Base-by-base conservation (phyloP, 2,329 filamentous ascomycete species). In the Arthroderma sp. region DNA sequence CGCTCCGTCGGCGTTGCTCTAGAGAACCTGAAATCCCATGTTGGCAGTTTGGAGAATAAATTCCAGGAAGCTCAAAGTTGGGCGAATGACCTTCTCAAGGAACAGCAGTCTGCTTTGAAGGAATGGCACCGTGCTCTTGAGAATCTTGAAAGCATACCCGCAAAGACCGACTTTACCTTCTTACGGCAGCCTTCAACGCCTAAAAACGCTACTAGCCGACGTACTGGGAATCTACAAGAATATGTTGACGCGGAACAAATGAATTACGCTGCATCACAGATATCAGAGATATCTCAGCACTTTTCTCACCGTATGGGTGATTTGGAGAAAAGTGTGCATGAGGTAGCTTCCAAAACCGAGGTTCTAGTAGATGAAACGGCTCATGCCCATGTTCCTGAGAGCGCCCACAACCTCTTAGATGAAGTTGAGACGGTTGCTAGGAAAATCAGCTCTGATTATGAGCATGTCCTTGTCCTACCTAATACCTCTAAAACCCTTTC, bases 391-490 rank as follows among this genome's bases (percentile, higher is more conserved):
- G 46, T 74, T 71, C 40, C 82, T 72, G 72, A 77, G 40, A 83
- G 88, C 51, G 73, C 82, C 4, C 64, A 69, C 22, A 78, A 82
- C 50, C 68, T 94, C 5, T 70, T 91, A 41, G 76, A 86, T 49
- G 91, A 96, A 59, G 86, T 96, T 37, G 82, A 89, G 58, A 82
- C 85, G 0, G 73, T 96, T 45, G 80, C 81, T 42, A 86, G 80
- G 55, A 95, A 95, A 64, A 83, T 98, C 41, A 79, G 81, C 40
- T 84, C 82, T 4, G 91, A 96, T 62, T 85, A 86, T 57, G 82
- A 87, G 53, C 81, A 85, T 52, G 78, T 86, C 7, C 68, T 86
- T 38, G 73, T 75, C 4, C 80, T 87, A 50, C 69, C 77, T 1
- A 77, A 77, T 51, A 80, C 80, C 36, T 68, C 80, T n/a, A 81